A percentile compares a stretch with the other conserved stretches of the same genome.
Evolutionary conservation across 2,329 filamentous ascomycete genomes (phyloP).

Genomic region (Calonectria pseudoturangicola): DNA sequence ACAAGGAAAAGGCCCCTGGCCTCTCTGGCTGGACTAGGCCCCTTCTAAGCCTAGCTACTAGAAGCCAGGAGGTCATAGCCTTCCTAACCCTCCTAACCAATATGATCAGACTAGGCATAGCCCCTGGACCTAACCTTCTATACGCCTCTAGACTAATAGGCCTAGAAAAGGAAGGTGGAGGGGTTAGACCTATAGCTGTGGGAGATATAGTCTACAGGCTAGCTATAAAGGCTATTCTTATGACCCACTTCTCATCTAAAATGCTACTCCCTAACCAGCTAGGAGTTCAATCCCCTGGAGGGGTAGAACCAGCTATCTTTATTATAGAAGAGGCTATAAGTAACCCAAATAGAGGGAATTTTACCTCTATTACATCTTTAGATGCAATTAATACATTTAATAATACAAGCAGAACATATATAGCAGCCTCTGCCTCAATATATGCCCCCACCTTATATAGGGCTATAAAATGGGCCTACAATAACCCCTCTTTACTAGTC

Average conservation of each 20-base stretch:
- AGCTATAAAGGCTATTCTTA: background rate
- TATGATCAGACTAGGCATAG: no score
- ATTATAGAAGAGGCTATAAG: background rate
- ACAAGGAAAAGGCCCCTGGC: no score
- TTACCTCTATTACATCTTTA: background rate
- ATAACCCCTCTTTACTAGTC: background rate
- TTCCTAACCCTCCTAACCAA: no score
- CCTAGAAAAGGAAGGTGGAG: no score
- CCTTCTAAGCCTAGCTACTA: no score
- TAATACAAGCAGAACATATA: background rate
- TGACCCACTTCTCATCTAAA: background rate
- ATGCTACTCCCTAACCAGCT: background rate
- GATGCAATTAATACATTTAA: background rate
- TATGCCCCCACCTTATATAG: background rate
- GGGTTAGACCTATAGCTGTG: no score
- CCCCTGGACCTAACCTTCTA: no score
- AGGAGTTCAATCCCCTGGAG: background rate
- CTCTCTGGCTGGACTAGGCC: no score
- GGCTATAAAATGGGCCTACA: slow-evolving; percentile 16
- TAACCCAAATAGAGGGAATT: background rate
- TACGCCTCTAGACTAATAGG: no score
- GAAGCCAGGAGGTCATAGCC: no score
- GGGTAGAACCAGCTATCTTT: background rate
- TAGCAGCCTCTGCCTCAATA: background rate
- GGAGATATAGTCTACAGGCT: no score